Evolutionary conservation across 169 alveolate species (phyloP), one percentile per base, ranked within the genome.

Genomic region (Eimeria sp.): DNA sequence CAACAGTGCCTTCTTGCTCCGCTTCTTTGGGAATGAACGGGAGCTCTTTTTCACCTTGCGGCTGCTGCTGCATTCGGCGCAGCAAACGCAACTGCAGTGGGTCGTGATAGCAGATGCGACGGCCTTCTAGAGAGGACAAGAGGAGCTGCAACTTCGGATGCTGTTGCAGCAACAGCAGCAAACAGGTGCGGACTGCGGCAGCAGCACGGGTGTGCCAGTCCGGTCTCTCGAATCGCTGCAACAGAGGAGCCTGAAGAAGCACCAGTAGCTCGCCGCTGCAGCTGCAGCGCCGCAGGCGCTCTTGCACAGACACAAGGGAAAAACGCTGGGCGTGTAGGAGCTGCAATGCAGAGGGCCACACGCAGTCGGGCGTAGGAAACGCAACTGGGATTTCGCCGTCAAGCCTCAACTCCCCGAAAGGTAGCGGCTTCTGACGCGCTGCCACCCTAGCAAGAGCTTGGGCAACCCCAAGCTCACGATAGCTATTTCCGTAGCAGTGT

Each of bases 91-190:
- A 43, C 78, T 85, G 91, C 72, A 54, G 83, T 30, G 77, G 91
- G 56, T 62, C 72, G 11, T 23, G 91, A 46, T 85, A 77, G 54
- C 46, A 27, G 83, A 95, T 74, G 33, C 6, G 85, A 64, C 62
- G 20, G 52, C 94, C 85, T n/a, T 77, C 87, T n/a, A 91, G 82
- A 49, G 87, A 52, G 40, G 95, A 62, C 85, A 95, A 46, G 80
- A 95, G 95, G 23, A 95, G 91, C 95, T 95, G 97, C 95, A 95
- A 64, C 64, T 87, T 85, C 40, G 97, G 97, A 54, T 95, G 97
- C 95, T 95, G 97, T 33, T 87, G 90, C 62, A 95, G 82, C 60
- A 85, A 43, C 52, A 95, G 83, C 40, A 62, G 60, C 90, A 95
- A 10, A 78, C 97, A 95, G 43, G 91, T 78, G 83, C 95, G 95